Percentiles rank a stretch among this genome's conserved stretches.
phyloP scores from a whole-genome alignment of 257 asterid genomes.

The Solanum tacnaense region DNA sequence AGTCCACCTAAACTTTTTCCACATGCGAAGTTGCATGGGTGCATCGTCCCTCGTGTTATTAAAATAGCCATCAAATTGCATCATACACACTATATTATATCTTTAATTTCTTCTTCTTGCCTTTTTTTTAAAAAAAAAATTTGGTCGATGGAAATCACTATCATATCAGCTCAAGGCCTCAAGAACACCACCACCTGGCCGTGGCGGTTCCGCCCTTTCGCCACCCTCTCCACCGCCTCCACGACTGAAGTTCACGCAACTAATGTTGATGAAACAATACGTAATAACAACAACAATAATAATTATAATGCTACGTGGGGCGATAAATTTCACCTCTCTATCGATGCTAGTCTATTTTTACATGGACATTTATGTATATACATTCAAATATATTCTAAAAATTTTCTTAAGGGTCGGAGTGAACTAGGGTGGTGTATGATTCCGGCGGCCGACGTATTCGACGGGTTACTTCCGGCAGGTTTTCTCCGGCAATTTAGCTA shows the following conservation, averaged over 20 bases:
- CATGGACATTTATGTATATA: slow-evolving; percentile 18
- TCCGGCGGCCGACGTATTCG: slow-evolving; percentile 26
- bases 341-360: slow-evolving; percentile 17
- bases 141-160: slow-evolving; percentile 22
- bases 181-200: slow-evolving; percentile 1
- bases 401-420: slow-evolving; percentile 18
- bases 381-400: slow-evolving; percentile 26
- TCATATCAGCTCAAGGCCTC: slow-evolving; percentile 40
- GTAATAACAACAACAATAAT: not conserved
- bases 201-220: slow-evolving; percentile 24
- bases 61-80: not conserved
- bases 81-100: not conserved
- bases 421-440: slow-evolving; percentile 44
- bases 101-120: not conserved
- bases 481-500: slow-evolving; percentile 27
- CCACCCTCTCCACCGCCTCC: slow-evolving; percentile 1
- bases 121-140: no score
- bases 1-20: slow-evolving; percentile 16
- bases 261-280: slow-evolving; percentile 23
- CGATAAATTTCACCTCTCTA: slow-evolving; percentile 19
- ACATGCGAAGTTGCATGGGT: slow-evolving; percentile 29
- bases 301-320: slow-evolving; percentile 33
- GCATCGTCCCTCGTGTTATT: not conserved
- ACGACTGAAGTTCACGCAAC: slow-evolving; percentile 3
- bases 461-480: slow-evolving; percentile 12